Conservation (phyloP, 1,284 basidiomycete genomes). For the Exsudoporus floridanus region DNA sequence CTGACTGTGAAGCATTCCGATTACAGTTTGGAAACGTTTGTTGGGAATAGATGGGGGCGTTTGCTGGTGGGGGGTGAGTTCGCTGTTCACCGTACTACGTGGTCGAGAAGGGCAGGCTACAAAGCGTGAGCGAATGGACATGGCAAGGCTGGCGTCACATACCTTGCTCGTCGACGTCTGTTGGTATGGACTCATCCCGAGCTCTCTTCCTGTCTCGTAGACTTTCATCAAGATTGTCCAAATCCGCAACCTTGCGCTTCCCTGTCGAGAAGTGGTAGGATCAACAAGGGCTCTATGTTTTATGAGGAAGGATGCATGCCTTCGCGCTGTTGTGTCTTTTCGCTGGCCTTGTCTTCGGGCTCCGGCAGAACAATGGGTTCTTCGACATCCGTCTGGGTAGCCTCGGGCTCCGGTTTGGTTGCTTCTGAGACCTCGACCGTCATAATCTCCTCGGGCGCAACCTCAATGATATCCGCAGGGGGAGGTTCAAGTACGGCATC, state of each 20-base stretch:
- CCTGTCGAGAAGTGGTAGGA: slow-evolving; percentile 37
- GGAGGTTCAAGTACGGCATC: slow-evolving; percentile 11
- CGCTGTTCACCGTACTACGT: slow-evolving; percentile 16
- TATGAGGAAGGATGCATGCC: slow-evolving; percentile 9
- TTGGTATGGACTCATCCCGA: slow-evolving; percentile 57
- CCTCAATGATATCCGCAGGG: slow-evolving; percentile 10
- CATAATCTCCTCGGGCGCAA: slow-evolving; percentile 10
- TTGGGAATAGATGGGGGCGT: slow-evolving; percentile 40
- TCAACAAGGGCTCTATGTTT: background rate
- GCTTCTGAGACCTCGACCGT: slow-evolving; percentile 12
- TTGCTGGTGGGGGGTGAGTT: slow-evolving; percentile 27
- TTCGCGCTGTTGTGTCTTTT: slow-evolving; percentile 23
- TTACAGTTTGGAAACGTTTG: slow-evolving; percentile 79
- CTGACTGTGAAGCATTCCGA: slow-evolving; percentile 75
- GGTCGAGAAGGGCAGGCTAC: slow-evolving; percentile 22
- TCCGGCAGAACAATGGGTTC: slow-evolving; percentile 19
- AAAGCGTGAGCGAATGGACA: slow-evolving; percentile 8
- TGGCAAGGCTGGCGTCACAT: background rate
- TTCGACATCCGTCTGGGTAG: slow-evolving; percentile 17
- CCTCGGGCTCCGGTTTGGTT: slow-evolving; percentile 2
- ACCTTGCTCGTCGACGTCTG: slow-evolving; percentile 65
- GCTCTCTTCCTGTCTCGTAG: slow-evolving; percentile 60
- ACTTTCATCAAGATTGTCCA: slow-evolving; percentile 49
- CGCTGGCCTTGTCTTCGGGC: slow-evolving; percentile 6
- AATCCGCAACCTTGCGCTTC: slow-evolving; percentile 66